Evolutionary conservation across 495 filamentous ascomycete genomes (phyloP).

Genomic region (Aspergillus saccharolyticus): DNA sequence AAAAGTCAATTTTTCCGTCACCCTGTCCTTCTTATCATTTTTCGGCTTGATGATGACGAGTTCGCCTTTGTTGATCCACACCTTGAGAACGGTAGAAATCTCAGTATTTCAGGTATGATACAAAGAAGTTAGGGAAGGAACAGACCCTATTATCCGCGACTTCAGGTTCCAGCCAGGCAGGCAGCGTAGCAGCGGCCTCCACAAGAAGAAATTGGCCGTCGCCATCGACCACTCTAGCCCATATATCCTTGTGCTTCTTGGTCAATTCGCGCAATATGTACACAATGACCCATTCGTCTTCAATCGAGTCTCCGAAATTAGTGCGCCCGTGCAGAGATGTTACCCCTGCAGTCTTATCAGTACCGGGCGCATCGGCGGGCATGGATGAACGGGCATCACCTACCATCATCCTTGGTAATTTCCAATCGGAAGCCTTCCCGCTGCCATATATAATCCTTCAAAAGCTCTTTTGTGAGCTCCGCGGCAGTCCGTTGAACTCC

Average conservation of each 20-base stretch:
- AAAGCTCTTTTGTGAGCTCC: conserved; percentile 53
- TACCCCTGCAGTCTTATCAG: conserved; percentile 24
- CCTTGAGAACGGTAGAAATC: conserved; percentile 26
- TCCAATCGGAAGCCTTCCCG: conserved; percentile 67
- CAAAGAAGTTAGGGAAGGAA: background rate
- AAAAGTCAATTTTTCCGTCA: conserved; percentile 50
- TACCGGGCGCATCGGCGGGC: background rate
- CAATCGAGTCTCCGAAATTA: conserved; percentile 86
- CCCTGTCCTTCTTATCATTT: conserved; percentile 25
- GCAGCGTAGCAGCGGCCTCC: conserved; percentile 84
- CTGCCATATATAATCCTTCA: conserved; percentile 94
- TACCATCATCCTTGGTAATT: conserved; percentile 56
- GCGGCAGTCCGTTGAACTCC: conserved; percentile 63
- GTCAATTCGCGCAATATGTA: conserved; percentile 83
- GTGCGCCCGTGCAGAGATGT: conserved; percentile 62
- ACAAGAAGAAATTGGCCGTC: conserved; percentile 95
- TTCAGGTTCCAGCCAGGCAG: conserved; percentile 89
- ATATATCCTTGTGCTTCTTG: conserved; percentile 64
- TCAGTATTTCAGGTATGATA: conserved; percentile 1
- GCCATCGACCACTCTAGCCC: conserved; percentile 76
- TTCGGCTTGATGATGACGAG: conserved; percentile 68
- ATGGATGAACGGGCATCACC: conserved; percentile 7
- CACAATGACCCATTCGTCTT: conserved; percentile 96
- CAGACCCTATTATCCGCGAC: conserved; percentile 74
- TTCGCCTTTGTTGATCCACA: conserved; percentile 72